Percentiles rank a stretch among this genome's conserved stretches.
These are phyloP conservation scores for Gilbertella persicaria DNA, from an alignment of 371 early-diverging fungal genomes.

Conservation along the genomic window DNA sequence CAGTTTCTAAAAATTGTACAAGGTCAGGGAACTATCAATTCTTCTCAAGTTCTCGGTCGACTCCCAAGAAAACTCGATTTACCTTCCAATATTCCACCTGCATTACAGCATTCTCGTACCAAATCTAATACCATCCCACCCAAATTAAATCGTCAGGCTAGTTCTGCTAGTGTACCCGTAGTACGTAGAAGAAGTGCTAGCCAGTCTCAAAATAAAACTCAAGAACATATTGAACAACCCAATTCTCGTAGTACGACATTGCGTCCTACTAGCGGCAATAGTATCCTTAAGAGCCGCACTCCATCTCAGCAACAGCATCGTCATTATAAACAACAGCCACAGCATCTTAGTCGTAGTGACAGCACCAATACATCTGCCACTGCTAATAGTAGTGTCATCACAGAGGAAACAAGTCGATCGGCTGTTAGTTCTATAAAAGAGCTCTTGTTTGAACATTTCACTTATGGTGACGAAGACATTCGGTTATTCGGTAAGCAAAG, in stretches of 20 bases:
- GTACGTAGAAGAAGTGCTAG: background rate
- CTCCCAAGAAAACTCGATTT: slow-evolving; percentile 31
- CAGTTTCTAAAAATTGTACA: slow-evolving; percentile 38
- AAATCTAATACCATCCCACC: background rate
- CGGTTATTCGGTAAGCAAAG: slow-evolving; percentile 11
- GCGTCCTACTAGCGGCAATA: no score
- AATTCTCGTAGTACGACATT: no score
- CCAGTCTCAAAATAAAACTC: no score
- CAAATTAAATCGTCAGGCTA: background rate
- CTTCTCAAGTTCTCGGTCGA: slow-evolving; percentile 29
- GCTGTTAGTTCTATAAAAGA: slow-evolving; percentile 11
- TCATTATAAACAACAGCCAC: background rate
- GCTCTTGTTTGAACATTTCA: slow-evolving; percentile 31
- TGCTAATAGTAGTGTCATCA: background rate
- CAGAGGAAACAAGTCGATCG: slow-evolving; percentile 2
- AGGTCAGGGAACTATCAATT: slow-evolving; percentile 28
- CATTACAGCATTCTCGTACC: slow-evolving; percentile 1
- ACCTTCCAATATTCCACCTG: slow-evolving; percentile 5
- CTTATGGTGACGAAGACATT: slow-evolving; percentile 32
- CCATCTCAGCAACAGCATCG: slow-evolving; percentile 5
- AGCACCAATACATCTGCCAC: background rate
- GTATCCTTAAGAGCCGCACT: slow-evolving; percentile 10
- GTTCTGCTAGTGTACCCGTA: background rate
- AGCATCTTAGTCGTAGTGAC: slow-evolving; percentile 3
- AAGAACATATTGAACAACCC: no score